Evolutionary conservation across 1,139 yeast genomes (phyloP).

Genomic region (Yamadazyma mexicana): DNA sequence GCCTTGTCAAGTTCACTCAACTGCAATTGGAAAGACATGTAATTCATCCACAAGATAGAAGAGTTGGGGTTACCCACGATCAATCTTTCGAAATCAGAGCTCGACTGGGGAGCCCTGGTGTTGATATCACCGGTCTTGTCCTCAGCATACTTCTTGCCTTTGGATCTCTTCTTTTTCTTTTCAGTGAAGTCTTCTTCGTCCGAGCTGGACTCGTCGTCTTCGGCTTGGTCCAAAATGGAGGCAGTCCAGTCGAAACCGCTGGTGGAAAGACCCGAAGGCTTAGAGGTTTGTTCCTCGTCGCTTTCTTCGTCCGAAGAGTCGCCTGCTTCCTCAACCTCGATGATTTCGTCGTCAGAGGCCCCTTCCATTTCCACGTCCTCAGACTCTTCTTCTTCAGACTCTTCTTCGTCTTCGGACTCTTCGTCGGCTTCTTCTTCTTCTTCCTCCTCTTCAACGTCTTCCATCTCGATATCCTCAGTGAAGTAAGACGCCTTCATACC

Average conservation of each 20-base stretch:
- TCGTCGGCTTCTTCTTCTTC: conserved; percentile 29
- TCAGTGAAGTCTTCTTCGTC: conserved; percentile 53
- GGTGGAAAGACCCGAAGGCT: conserved; percentile 63
- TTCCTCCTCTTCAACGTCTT: conserved; percentile 33
- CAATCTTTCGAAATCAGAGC: conserved; percentile 86
- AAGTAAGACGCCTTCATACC: conserved; percentile 96
- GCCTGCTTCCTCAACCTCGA: conserved; percentile 23
- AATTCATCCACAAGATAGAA: conserved; percentile 94
- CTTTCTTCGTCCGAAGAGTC: conserved; percentile 21
- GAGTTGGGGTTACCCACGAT: conserved; percentile 91
- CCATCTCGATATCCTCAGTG: conserved; percentile 38
- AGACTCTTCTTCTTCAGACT: conserved; percentile 25
- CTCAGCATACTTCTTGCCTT: conserved; percentile 49
- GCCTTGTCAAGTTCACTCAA: conserved; percentile 93
- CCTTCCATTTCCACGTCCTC: conserved; percentile 18
- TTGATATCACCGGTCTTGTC: conserved; percentile 85
- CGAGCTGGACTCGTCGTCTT: conserved; percentile 58
- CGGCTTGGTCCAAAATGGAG: conserved; percentile 77
- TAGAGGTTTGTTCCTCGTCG: conserved; percentile 21
- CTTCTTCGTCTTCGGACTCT: conserved; percentile 28
- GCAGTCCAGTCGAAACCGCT: conserved; percentile 95
- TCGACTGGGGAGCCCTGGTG: conserved; percentile 88
- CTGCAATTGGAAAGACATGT: conserved; percentile 96
- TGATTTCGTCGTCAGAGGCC: conserved; percentile 23
- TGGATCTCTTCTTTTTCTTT: conserved; percentile 49